Conservation (phyloP, 2,329 filamentous ascomycete species). For the Hypoxylon sp. region DNA sequence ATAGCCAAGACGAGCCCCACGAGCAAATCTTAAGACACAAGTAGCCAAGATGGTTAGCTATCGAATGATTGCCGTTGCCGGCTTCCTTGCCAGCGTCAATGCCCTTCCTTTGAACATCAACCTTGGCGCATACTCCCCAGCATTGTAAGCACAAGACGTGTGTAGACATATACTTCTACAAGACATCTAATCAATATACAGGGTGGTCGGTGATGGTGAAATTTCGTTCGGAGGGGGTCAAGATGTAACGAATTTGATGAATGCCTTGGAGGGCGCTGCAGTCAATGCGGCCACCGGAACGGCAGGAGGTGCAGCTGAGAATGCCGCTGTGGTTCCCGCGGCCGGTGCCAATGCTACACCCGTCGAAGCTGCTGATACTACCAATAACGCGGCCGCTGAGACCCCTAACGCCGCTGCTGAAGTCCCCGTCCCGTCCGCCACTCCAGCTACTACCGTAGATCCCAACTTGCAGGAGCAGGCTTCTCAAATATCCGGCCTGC, state of each 20-base stretch:
- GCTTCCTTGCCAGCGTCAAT: conserved; percentile 54
- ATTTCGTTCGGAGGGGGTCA: conserved; percentile 58
- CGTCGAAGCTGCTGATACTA: conserved; percentile 21
- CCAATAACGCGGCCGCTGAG: conserved; percentile 32
- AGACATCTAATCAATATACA: conserved; percentile 47
- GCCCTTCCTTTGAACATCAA: conserved; percentile 61
- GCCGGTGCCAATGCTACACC: conserved; percentile 37
- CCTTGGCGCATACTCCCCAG: conserved; percentile 62
- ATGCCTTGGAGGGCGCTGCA: conserved; percentile 63
- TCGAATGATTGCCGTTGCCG: conserved; percentile 56
- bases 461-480: conserved; percentile 57
- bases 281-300: conserved; percentile 52
- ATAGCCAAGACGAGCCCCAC: conserved; percentile 26
- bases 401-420: conserved; percentile 35
- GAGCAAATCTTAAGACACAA: conserved; percentile 25
- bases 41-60: conserved; percentile 57
- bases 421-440: conserved; percentile 21
- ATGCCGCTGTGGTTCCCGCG: conserved; percentile 45
- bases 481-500: conserved; percentile 60
- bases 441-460: conserved; percentile 48
- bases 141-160: conserved; percentile 56
- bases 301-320: conserved; percentile 39
- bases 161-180: not conserved
- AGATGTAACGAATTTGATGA: conserved; percentile 63
- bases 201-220: conserved; percentile 57